phyloP scores from a whole-genome alignment of 169 alveolate genomes.

The Plasmodium berghei region DNA sequence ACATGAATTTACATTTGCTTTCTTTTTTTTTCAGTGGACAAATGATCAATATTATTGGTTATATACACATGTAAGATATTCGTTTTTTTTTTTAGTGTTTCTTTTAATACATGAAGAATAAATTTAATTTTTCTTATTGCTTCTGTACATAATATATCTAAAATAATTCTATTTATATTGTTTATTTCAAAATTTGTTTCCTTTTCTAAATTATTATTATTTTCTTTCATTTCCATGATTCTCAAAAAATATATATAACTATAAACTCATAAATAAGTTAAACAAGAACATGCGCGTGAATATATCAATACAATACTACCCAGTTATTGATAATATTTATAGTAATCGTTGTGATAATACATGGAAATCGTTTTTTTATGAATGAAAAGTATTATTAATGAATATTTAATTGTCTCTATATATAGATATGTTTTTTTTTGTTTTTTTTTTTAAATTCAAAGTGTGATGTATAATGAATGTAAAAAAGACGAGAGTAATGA shows the following conservation, averaged over 20 bases:
- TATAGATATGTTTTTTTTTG: too few species aligned
- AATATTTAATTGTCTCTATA: too few species aligned
- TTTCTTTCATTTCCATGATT: slow-evolving; percentile 13
- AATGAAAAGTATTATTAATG: too few species aligned
- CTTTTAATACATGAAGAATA: slow-evolving; percentile 44
- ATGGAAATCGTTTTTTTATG: too few species aligned
- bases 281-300: not conserved
- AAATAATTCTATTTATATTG: slow-evolving; percentile 51
- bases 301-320: too few species aligned
- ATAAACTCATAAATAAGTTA: not conserved
- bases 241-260: not conserved
- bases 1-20: slow-evolving; percentile 9
- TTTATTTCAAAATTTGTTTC: slow-evolving; percentile 28
- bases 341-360: too few species aligned
- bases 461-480: too few species aligned
- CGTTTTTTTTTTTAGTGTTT: slow-evolving; percentile 40
- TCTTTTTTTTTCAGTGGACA: slow-evolving; percentile 39
- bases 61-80: slow-evolving; percentile 60
- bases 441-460: too few species aligned
- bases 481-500: too few species aligned
- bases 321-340: too few species aligned
- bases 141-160: slow-evolving; percentile 55
- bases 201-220: slow-evolving; percentile 2
- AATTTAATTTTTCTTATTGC: slow-evolving; percentile 62
- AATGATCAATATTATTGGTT: slow-evolving; percentile 48